Conservation (phyloP, 2,329 filamentous ascomycete species). For the Parastagonospora nodorum region DNA sequence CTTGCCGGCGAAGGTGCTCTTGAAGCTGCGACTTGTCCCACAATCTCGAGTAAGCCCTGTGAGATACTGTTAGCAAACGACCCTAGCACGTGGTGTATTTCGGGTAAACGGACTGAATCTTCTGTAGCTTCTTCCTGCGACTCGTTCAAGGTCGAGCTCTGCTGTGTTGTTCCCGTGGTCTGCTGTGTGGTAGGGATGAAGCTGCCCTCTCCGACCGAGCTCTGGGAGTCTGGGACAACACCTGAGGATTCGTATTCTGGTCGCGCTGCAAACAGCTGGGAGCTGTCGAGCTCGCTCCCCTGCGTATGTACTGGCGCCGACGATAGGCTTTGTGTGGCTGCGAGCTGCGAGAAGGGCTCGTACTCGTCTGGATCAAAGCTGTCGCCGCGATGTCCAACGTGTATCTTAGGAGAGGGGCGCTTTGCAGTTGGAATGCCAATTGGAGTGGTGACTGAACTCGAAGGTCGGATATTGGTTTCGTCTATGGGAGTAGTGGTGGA, state of each 20-base stretch:
- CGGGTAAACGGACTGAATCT: conserved; percentile 13
- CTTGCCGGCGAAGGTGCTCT: conserved; percentile 19
- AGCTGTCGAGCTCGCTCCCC: conserved; percentile 21
- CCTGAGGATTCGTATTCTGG: conserved; percentile 11
- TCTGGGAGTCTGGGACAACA: conserved; percentile 37
- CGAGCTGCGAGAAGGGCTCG: conserved; percentile 26
- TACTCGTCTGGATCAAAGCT: conserved; percentile 28
- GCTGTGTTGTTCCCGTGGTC: conserved; percentile 11
- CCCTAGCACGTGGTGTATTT: neutral
- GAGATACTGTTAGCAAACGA: conserved; percentile 8
- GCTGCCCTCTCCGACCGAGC: conserved; percentile 24
- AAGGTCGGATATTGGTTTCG: neutral
- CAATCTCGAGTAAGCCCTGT: conserved; percentile 19
- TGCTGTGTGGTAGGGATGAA: conserved; percentile 31
- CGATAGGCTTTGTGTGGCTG: conserved; percentile 3
- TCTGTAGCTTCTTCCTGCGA: conserved; percentile 10
- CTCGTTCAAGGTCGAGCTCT: conserved; percentile 4
- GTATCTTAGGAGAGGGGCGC: conserved; percentile 15
- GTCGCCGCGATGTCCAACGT: conserved; percentile 13
- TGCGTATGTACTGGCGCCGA: conserved; percentile 1
- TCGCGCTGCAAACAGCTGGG: conserved; percentile 11
- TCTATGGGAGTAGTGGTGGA: conserved; percentile 5
- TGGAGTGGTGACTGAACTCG: neutral
- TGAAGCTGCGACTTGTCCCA: conserved; percentile 11
- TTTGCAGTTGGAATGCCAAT: conserved; percentile 4